A percentile compares a stretch with the other conserved stretches of the same genome.
Evolutionary conservation across 225 moss, liverwort and hornwort genomes (phyloP).

Genomic region (Straminergon stramineum): DNA sequence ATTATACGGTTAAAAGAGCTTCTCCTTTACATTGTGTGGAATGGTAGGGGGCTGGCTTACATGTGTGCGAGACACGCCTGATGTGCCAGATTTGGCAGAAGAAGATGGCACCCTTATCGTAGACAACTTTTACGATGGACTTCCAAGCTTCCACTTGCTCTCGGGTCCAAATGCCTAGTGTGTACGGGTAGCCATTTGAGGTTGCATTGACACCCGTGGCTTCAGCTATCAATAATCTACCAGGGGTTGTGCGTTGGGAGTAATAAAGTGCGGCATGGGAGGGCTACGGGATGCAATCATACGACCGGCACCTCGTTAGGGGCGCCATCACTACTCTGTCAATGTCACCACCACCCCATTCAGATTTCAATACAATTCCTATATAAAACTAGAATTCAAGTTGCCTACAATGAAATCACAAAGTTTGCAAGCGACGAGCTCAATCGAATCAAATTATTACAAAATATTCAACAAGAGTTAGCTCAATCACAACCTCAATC

Average conservation of each 20-base stretch:
- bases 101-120: constrained; percentile 25
- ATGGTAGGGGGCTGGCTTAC: not conserved
- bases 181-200: constrained; percentile 9
- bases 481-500: not conserved
- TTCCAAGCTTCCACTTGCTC: constrained; percentile 42
- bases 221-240: constrained; percentile 46
- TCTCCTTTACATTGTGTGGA: too few relatives aligned
- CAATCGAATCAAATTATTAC: not conserved
- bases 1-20: too few relatives aligned
- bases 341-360: not conserved
- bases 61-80: constrained; percentile 22
- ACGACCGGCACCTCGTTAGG: constrained; percentile 42
- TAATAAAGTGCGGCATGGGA: constrained; percentile 37
- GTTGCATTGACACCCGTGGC: constrained; percentile 21
- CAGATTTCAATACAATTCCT: not conserved
- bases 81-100: constrained; percentile 39
- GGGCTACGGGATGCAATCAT: constrained; percentile 30
- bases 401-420: not conserved
- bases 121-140: constrained; percentile 25
- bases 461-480: not conserved
- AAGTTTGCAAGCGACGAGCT: not conserved
- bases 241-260: constrained; percentile 32
- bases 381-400: not conserved
- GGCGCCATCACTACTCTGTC: constrained; percentile 48
- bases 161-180: constrained; percentile 21